Evolutionary conservation across 1,139 yeast genomes (phyloP), one percentile per base, ranked within the genome.

Genomic region (Scheffersomyces illinoinensis): DNA sequence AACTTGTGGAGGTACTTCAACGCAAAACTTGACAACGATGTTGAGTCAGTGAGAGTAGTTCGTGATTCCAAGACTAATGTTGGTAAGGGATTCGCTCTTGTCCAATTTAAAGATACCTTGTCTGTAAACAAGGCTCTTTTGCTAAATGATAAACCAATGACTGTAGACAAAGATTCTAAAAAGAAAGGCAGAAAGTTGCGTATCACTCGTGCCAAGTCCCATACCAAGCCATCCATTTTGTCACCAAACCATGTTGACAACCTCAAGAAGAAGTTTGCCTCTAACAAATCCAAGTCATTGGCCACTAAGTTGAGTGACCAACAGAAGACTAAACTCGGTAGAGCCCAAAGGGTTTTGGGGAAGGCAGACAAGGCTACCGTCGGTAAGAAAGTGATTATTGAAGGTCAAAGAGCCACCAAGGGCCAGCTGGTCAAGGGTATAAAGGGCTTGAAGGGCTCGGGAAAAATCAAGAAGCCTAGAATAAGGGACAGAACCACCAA

Each of bases 61-160:
- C 87, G 99, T 70, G 99, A 96, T 72, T 77, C 97, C 20, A 91
- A 91, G 75, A 95, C 98, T 39, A 95, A 96, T 68, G 81, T 95
- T 62, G 99, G 99, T 65, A 96, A 95, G 76, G 99, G 99, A 4
- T 93, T 96, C 78, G 99, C 97, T 5, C 91, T 93, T 72, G 93
- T 96, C 47, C 98, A 95, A 75, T 96, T 93, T 77, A 85, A 82
- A 62, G 97, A 93, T 73, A 78, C 93, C 26, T 84, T 89, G 60
- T 82, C 89, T 50, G 97, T 96, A 17, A 88, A 89, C 64, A 90
- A 91, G 70, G 98, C 98, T 0, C 76, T 96, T 59, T 74, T 92
- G 62, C 77, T 92, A 62, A 85, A 93, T 71, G 96, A 87, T 56
- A 89, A 91, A 75, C 85, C 86, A 58, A 79, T 91, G 70, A 71